Evolutionary conservation across 2,329 filamentous ascomycete species (phyloP).

Genomic region (Hypoxylon sp.): DNA sequence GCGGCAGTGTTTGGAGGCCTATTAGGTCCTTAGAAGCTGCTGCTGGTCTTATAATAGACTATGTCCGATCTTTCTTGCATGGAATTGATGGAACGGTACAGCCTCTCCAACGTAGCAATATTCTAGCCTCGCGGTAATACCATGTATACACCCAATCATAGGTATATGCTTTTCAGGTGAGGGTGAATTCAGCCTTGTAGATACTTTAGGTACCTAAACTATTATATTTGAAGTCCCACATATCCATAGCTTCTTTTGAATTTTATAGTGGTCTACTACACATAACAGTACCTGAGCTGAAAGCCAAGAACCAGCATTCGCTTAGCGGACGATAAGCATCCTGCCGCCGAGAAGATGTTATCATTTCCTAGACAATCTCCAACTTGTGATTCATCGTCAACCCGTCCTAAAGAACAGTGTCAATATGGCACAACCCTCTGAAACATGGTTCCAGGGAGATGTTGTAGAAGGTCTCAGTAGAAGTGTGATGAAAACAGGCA

Average conservation of each 20-base stretch:
- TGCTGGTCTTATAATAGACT: slow-evolving; percentile 23
- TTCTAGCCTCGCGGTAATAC: slow-evolving; percentile 30
- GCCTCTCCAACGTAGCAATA: slow-evolving; percentile 22
- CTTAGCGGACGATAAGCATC: slow-evolving; percentile 20
- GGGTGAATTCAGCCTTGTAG: slow-evolving; percentile 36
- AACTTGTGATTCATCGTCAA: slow-evolving; percentile 8
- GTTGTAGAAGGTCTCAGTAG: slow-evolving; percentile 7
- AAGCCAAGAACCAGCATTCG: slow-evolving; percentile 10
- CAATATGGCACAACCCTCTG: slow-evolving; percentile 6
- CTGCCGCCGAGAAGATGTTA: slow-evolving; percentile 5
- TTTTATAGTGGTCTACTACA: slow-evolving; percentile 10
- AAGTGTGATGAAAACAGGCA: slow-evolving; percentile 14
- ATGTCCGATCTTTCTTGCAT: slow-evolving; percentile 25
- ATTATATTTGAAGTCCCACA: slow-evolving; percentile 22
- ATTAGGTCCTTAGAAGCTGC: slow-evolving; percentile 21
- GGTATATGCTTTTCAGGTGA: slow-evolving; percentile 25
- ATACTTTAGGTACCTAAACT: slow-evolving; percentile 1
- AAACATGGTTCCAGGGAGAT: slow-evolving; percentile 4
- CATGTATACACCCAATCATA: slow-evolving; percentile 12
- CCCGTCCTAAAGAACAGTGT: background rate
- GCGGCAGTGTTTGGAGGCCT: slow-evolving; percentile 35
- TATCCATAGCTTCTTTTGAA: slow-evolving; percentile 16
- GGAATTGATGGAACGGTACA: slow-evolving; percentile 24
- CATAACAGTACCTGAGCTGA: slow-evolving; percentile 20
- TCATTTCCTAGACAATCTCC: slow-evolving; percentile 9